Base-by-base conservation (phyloP, 2,329 filamentous ascomycete species). In the Sphaerulina populicola region DNA sequence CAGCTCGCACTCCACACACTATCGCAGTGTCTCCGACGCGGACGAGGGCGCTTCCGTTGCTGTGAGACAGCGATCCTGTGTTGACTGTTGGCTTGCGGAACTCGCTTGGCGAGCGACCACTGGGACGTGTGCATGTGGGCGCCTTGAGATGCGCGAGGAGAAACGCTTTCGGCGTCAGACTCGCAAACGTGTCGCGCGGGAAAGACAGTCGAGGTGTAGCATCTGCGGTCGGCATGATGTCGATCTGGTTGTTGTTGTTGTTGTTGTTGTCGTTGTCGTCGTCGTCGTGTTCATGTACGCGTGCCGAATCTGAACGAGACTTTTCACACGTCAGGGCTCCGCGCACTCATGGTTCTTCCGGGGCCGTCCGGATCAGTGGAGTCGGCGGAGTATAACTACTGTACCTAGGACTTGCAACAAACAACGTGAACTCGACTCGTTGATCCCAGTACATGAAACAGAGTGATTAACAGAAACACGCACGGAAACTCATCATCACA, bases 1-100 rank as follows among this genome's bases (percentile, higher is more conserved):
- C 93, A 47, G 78, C 90, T 40, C 91, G 82, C 15, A 98, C 82
- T 51, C 91, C 93, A 66, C 90, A 96, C 35, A 98, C 90, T n/a
- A 90, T 88, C 1, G 88, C 89, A 1, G 91, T 97, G 68, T 94
- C 88, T 42, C 93, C 93, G 46, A 86, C 75, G 33, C 93, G 81
- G 44, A 97, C 86, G 0, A 97, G 84, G 0, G 91, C 85, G 62
- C 88, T 94, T 46, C 93, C 93, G 66, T 94, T 84, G 50, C 88
- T 85, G 68, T 98, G 89, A 0, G 88, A 87, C 44, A 98, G 75
- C 18, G 88, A 93, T 23, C 86, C 86, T 0, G 82, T 81, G 69
- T 96, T 93, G 61, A 93, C 76, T 31, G 82, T 81, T n/a, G 86
- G 82, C 18, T 76, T 68, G 40, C 93, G 83, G 52, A 83, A 80